These are phyloP conservation scores for Aureobasidium musti DNA, from an alignment of 2,329 filamentous ascomycete species.

Conservation along the genomic window DNA sequence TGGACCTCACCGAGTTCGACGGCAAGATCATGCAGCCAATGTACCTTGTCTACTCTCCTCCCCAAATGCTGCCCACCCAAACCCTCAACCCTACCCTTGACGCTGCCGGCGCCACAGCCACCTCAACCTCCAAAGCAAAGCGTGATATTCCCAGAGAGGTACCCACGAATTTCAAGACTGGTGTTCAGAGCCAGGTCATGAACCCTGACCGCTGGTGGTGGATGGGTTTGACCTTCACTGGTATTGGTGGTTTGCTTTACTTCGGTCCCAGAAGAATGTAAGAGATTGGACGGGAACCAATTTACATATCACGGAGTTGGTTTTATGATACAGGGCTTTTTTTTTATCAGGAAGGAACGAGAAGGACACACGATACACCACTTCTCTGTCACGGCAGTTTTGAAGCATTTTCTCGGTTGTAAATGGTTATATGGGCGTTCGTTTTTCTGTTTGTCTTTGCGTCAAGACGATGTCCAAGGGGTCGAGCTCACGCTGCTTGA, in stretches of 20 bases:
- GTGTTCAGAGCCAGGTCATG: conserved; percentile 38
- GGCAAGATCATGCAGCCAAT: conserved; percentile 67
- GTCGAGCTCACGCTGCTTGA: conserved; percentile 4
- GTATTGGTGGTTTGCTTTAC: conserved; percentile 52
- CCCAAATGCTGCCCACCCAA: conserved; percentile 68
- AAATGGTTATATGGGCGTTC: neutral
- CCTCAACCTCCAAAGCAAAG: conserved; percentile 33
- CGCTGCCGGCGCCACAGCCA: conserved; percentile 43
- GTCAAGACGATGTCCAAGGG: neutral
- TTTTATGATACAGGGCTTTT: neutral
- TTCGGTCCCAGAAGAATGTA: conserved; percentile 43
- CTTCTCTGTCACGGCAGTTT: conserved; percentile 7
- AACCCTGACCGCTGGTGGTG: conserved; percentile 54
- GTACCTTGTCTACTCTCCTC: conserved; percentile 64
- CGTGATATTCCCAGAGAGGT: conserved; percentile 38
- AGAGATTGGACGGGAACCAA: neutral
- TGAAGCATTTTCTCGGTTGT: conserved; percentile 8
- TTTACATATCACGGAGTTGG: conserved; percentile 11
- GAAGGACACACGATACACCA: neutral
- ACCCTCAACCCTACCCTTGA: conserved; percentile 61
- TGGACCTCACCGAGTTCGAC: conserved; percentile 65
- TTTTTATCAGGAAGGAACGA: neutral
- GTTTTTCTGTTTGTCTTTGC: neutral
- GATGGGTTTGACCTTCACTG: conserved; percentile 53
- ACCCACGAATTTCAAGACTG: conserved; percentile 46